phyloP scores from a whole-genome alignment of 140 eudicot species.

The Anethum foeniculum region DNA sequence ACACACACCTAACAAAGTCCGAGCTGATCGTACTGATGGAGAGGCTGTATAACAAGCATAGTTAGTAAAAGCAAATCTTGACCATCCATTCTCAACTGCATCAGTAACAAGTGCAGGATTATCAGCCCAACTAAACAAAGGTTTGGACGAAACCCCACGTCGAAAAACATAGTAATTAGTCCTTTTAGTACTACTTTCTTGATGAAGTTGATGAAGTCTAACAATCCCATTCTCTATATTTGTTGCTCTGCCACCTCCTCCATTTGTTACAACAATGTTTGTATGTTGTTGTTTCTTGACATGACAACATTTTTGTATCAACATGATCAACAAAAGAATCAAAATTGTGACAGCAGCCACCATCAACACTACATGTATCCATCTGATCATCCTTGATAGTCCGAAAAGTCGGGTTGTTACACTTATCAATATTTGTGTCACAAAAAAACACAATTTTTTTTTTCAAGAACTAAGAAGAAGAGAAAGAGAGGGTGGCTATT shows the following conservation, averaged over 20 bases:
- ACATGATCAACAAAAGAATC: conserved; percentile 18
- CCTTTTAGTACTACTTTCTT: conserved; percentile 15
- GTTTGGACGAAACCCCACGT: conserved; percentile 34
- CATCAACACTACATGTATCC: conserved; percentile 26
- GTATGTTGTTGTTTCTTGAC: conserved; percentile 2
- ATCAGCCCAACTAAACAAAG: conserved; percentile 63
- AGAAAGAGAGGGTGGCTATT: not conserved
- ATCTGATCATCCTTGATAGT: conserved; percentile 16
- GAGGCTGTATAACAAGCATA: conserved; percentile 24
- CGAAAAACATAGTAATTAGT: conserved; percentile 43
- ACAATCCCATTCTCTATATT: conserved; percentile 45
- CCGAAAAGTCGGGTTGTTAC: no score
- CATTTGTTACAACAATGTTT: not conserved
- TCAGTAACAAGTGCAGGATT: conserved; percentile 75
- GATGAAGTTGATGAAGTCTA: conserved; percentile 28
- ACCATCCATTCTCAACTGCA: conserved; percentile 49
- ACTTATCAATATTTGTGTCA: not conserved
- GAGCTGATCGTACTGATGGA: conserved; percentile 41
- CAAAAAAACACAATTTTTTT: not conserved
- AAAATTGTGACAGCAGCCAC: conserved; percentile 26
- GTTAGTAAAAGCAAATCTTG: conserved; percentile 48
- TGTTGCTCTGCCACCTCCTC: not conserved
- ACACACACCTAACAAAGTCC: conserved; percentile 37
- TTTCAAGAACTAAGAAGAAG: not conserved
- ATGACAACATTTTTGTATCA: conserved; percentile 20